Evolutionary conservation across 2,329 filamentous ascomycete genomes (phyloP).

Genomic region (Penicillium decumbens): DNA sequence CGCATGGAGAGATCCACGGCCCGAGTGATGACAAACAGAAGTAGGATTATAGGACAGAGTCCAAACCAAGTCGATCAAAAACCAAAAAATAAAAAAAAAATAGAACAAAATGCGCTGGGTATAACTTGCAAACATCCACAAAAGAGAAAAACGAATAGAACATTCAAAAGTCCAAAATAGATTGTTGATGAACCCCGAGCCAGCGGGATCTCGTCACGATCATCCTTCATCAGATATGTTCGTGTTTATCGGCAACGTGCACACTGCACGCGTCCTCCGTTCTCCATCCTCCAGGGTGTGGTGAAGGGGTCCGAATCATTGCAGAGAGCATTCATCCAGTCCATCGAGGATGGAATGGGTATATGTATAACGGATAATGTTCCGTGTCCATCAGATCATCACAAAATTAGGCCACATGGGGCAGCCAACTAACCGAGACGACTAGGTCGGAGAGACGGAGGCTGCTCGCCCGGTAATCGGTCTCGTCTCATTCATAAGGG

Average conservation of each 20-base stretch:
- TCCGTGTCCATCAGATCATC: conserved; percentile 21
- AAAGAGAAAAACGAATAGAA: conserved; percentile 9
- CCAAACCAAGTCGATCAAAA: conserved; percentile 6
- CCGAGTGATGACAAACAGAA: conserved; percentile 13
- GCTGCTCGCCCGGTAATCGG: conserved; percentile 7
- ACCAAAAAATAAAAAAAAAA: conserved; percentile 1
- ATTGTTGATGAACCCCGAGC: conserved; percentile 14
- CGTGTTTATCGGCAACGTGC: conserved; percentile 17
- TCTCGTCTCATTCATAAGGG: conserved; percentile 26
- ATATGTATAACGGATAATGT: conserved; percentile 9
- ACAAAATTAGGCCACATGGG: conserved; percentile 11
- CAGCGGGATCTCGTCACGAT: conserved; percentile 17
- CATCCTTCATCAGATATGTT: conserved; percentile 19
- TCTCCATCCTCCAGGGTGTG: neutral
- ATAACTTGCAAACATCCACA: conserved; percentile 18
- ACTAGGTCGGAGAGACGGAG: conserved; percentile 1
- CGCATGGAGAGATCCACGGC: conserved; percentile 13
- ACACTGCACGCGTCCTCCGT: conserved; percentile 1
- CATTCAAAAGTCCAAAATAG: conserved; percentile 2
- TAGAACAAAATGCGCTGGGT: conserved; percentile 21
- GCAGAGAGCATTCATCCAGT: conserved; percentile 12
- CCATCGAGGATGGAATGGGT: conserved; percentile 11
- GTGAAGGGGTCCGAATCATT: conserved; percentile 7
- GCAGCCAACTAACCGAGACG: conserved; percentile 5
- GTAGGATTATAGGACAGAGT: conserved; percentile 13